Base-by-base conservation (phyloP, 2,329 filamentous ascomycete genomes). In the Ramichloridium luteum region DNA sequence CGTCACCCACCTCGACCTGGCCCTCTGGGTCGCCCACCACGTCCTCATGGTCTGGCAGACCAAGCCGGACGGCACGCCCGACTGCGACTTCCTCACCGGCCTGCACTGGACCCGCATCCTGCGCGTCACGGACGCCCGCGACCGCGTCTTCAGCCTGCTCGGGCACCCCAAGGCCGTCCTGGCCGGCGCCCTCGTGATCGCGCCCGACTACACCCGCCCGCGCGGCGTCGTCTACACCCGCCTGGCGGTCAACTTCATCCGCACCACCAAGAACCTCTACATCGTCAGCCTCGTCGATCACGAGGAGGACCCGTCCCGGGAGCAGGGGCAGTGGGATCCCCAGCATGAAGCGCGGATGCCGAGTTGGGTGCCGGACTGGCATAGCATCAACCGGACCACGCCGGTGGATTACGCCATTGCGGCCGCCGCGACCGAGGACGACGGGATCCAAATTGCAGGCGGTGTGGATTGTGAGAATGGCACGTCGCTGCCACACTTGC, bases 361-460 rank as follows among this genome's bases (percentile, higher is more conserved):
- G 20, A 23, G 8, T n/a, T 23, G 20, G 20, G 20, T 23, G 8
- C 20, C 20, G 8, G 20, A 23, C n/a, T 23, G 20, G 20, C 20
- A 23, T n/a, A 23, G 20, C 20, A 23, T 23, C 20, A 23, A 23
- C n/a, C 20, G 20, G n/a, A 23, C 20, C 20, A 23, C 20, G 20
- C 20, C 20, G 8, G 8, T 23, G 8, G 20, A 23, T 23, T 23
- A 23, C 20, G 8, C 8, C 20, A 23, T 23, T n/a, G 8, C 20
- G 20, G 20, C 20, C 20, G 20, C 20, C 8, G 20, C 20, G 8
- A 8, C n/a, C 8, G 20, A 23, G 20, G 20, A 23, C 20, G 20
- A 23, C 20, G 20, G n/a, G 8, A 23, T 23, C 20, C 20, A n/a
- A 8, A 8, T 23, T n/a, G 8, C 8, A n/a, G 20, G n/a, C n/a